A percentile compares a stretch with the other conserved stretches of the same genome.
These are phyloP conservation scores for Gossypium ekmanianum DNA, from an alignment of 345 rosid species.

Conservation along the genomic window DNA sequence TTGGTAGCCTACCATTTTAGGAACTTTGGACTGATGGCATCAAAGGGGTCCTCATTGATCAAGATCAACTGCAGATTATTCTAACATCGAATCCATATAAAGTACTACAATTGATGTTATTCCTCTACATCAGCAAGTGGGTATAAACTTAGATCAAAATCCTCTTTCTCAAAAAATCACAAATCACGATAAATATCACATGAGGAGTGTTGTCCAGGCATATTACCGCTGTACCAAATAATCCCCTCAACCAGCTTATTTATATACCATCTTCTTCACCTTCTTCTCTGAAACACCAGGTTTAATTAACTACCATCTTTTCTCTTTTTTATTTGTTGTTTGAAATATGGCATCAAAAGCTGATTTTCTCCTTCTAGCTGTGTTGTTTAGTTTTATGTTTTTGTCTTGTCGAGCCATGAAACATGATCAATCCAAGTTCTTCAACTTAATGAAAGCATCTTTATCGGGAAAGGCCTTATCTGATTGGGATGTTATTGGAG, in stretches of 20 bases:
- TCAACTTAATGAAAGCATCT: constrained; percentile 53
- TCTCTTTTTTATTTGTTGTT: not conserved
- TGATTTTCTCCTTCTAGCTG: constrained; percentile 22
- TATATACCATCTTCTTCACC: constrained; percentile 40
- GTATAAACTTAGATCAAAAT: constrained; percentile 22
- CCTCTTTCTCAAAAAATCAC: constrained; percentile 35
- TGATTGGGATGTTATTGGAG: constrained; percentile 51
- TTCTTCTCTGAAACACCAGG: constrained; percentile 37
- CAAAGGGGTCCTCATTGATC: constrained; percentile 17
- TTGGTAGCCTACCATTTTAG: constrained; percentile 1
- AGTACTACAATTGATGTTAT: constrained; percentile 25
- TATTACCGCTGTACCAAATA: constrained; percentile 23
- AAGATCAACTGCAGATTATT: constrained; percentile 24
- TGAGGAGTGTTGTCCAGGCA: not conserved
- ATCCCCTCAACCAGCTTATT: constrained; percentile 32
- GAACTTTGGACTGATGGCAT: constrained; percentile 21
- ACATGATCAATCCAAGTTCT: constrained; percentile 51
- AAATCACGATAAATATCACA: not conserved
- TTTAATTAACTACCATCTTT: constrained; percentile 17
- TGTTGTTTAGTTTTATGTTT: constrained; percentile 30
- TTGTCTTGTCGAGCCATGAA: constrained; percentile 25
- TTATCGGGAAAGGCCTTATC: constrained; percentile 50
- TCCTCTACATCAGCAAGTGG: constrained; percentile 18
- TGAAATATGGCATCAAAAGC: constrained; percentile 34
- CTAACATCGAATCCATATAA: constrained; percentile 20